Base-by-base conservation (phyloP, 768 basidiomycete species). In the Asterophora lycoperdoides region DNA sequence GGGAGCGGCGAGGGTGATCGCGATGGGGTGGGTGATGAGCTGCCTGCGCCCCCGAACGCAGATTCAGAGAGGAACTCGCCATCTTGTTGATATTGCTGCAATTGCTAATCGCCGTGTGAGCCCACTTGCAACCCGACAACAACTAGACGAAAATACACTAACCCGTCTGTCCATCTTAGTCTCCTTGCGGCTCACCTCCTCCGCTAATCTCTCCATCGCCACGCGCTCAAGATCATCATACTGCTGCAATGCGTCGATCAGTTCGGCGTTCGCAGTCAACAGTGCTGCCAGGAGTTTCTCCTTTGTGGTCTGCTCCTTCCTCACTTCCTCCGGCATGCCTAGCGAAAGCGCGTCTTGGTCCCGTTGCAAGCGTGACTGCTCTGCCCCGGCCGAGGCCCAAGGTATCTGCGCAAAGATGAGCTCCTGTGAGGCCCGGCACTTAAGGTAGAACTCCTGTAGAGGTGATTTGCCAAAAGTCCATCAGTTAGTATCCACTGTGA, bases 361-460 rank as follows among this genome's bases (percentile, higher is more conserved):
- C 41, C 60, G 64, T 9, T 61, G 53, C 55, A 60, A 57, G 29
- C 87, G 75, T 7, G 86, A 86, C 39, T 80, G 80, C 56, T 87
- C 85, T 1, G 92, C 92, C 11, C 84, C 79, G 1, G 90, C 83
- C 17, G 83, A 78, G 3, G 93, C 93, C 93, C 93, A 95, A 6
- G 87, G 83, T 57, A 96, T 93, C 66, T 94, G 93, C 9, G 86
- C 83, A 54, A 74, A 84, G 20, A 95, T 81, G 9, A 93, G 76
- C 52, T 93, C 92, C 64, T 92, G 90, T 2, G 89, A 92, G 3
- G 79, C 74, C 26, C 80, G 76, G 62, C 91, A 93, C 60, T 89
- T 89, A 13, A 65, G 59, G 57, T 89, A 80, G 59, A 93, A 93
- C 68, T 94, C 93, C 91, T 95, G 61, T 1, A 3, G 23, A 23